These are phyloP conservation scores for Penicillium verrucosum DNA, from an alignment of 2,329 filamentous ascomycete genomes.

Conservation along the genomic window DNA sequence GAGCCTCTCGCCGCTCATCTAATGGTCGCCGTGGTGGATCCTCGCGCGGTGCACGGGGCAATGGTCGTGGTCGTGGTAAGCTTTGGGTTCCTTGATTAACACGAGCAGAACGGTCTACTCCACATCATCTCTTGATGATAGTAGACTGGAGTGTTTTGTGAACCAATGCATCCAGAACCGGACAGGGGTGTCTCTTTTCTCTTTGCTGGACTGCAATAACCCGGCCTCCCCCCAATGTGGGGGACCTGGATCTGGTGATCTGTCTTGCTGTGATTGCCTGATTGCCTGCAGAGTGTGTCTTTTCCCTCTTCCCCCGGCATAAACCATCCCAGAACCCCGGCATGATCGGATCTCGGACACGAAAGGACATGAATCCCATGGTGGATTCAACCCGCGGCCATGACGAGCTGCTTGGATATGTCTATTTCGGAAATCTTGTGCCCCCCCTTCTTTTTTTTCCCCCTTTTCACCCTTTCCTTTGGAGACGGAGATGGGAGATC, in stretches of 20 bases:
- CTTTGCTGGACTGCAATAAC: constrained; percentile 15
- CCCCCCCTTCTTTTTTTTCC: not conserved
- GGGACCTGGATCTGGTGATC: constrained; percentile 7
- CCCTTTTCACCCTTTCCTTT: not conserved
- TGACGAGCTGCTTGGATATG: constrained; percentile 11
- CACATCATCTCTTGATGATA: constrained; percentile 13
- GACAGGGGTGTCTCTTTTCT: constrained; percentile 21
- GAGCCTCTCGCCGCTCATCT: constrained; percentile 32
- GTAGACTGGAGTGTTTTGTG: constrained; percentile 12
- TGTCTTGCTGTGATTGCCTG: constrained; percentile 8
- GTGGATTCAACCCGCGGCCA: constrained; percentile 15
- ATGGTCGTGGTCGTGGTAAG: constrained; percentile 41
- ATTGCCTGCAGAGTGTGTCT: constrained; percentile 11
- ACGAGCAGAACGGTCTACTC: constrained; percentile 21
- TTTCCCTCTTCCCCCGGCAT: constrained; percentile 14
- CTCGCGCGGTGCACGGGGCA: constrained; percentile 36
- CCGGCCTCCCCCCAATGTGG: not conserved
- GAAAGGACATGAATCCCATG: constrained; percentile 11
- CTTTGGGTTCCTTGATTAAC: constrained; percentile 45
- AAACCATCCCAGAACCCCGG: constrained; percentile 9
- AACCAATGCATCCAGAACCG: constrained; percentile 20
- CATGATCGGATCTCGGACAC: constrained; percentile 7
- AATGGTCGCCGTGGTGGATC: constrained; percentile 35
- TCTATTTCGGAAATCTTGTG: constrained; percentile 3
- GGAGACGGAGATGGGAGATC: constrained; percentile 4